Conservation (phyloP, 2,329 filamentous ascomycete genomes). For the Pseudogymnoascus sp. region DNA sequence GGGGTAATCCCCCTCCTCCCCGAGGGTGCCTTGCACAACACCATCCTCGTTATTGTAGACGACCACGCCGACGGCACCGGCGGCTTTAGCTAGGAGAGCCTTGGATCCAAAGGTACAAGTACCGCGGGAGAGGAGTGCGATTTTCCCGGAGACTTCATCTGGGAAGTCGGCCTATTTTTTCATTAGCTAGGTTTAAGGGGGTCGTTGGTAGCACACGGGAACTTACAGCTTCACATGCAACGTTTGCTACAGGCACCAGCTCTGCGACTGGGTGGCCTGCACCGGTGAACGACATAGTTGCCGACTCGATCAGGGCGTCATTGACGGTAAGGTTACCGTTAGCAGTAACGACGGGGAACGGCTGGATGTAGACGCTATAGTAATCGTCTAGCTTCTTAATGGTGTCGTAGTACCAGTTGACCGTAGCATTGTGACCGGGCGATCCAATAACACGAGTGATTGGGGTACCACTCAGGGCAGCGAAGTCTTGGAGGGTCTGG, state of each 20-base stretch:
- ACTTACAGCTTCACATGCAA: slow-evolving; percentile 15
- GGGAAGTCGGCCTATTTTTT: slow-evolving; percentile 12
- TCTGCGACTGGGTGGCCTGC: slow-evolving; percentile 11
- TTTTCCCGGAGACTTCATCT: slow-evolving; percentile 30
- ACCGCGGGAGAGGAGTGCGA: slow-evolving; percentile 46
- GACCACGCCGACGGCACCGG: slow-evolving; percentile 48
- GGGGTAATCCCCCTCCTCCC: slow-evolving; percentile 12
- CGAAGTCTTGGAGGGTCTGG: slow-evolving; percentile 37
- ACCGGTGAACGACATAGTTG: slow-evolving; percentile 15
- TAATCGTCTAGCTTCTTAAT: slow-evolving; percentile 33
- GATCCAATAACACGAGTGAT: slow-evolving; percentile 38
- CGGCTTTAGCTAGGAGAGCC: slow-evolving; percentile 41
- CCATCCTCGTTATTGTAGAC: slow-evolving; percentile 16
- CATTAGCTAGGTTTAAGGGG: not conserved
- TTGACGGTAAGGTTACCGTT: slow-evolving; percentile 12
- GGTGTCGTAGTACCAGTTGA: slow-evolving; percentile 36
- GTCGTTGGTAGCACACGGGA: not conserved
- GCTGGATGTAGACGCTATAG: slow-evolving; percentile 17
- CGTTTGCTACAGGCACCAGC: slow-evolving; percentile 16
- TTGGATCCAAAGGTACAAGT: slow-evolving; percentile 48
- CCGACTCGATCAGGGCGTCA: slow-evolving; percentile 5
- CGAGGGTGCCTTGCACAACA: slow-evolving; percentile 15
- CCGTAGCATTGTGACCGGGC: slow-evolving; percentile 37
- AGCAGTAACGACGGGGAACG: slow-evolving; percentile 12
- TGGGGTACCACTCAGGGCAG: slow-evolving; percentile 29